Conservation (phyloP, 352 stramenopile species). For the Stephanocyclus meneghinianus region DNA sequence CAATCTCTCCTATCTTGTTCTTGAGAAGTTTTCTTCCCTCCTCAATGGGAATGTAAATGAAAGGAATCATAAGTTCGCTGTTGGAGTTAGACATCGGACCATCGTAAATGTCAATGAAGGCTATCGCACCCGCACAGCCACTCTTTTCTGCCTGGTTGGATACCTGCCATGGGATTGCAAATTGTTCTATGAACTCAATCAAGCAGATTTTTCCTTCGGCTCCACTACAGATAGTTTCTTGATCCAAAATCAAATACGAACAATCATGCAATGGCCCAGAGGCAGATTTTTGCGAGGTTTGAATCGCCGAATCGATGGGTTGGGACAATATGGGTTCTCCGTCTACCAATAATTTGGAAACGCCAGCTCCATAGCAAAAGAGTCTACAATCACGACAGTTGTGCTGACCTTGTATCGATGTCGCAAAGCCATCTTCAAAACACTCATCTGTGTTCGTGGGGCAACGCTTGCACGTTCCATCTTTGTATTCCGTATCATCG, state of each 20-base stretch:
- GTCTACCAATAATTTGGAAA: background rate
- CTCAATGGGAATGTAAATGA: background rate
- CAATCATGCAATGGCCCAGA: background rate
- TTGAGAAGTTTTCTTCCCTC: background rate
- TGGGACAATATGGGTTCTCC: background rate
- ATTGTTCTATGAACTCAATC: background rate
- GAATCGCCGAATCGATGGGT: conserved; percentile 1
- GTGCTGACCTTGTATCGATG: background rate
- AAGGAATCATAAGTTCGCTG: background rate
- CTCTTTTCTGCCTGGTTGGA: background rate
- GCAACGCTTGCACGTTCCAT: background rate
- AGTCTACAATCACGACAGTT: background rate
- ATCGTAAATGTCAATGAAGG: background rate
- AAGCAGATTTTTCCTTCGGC: conserved; percentile 3
- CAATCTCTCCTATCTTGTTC: background rate
- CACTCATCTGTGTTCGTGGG: background rate
- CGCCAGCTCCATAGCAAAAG: background rate
- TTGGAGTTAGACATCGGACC: background rate
- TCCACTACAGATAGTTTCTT: background rate
- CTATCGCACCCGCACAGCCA: background rate
- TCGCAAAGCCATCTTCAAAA: background rate
- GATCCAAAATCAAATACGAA: background rate
- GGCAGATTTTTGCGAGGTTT: background rate
- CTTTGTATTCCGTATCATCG: background rate
- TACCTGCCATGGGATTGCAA: background rate